Percentiles rank a stretch among this genome's conserved stretches.
These are phyloP conservation scores for Entrophospora sp. DNA, from an alignment of 192 early-diverging fungal species.

Conservation along the genomic window DNA sequence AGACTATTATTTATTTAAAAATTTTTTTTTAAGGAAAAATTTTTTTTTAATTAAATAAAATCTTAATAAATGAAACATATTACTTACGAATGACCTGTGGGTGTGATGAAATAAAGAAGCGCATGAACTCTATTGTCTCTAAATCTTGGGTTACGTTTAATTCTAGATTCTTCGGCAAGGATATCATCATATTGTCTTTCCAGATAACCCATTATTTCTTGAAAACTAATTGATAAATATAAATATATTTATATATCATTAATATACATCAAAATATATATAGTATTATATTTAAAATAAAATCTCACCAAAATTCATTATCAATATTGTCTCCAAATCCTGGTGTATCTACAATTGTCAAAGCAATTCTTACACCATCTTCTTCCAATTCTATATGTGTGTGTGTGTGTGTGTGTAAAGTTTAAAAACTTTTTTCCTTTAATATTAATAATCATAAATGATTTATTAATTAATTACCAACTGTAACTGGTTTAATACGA, in stretches of 20 bases:
- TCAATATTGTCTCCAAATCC: constrained; percentile 97
- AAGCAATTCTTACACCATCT: constrained; percentile 91
- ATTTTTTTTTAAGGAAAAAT: background rate
- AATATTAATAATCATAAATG: too few relatives aligned
- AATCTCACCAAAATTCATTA: constrained; percentile 86
- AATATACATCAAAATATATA: too few relatives aligned
- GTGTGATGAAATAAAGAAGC: constrained; percentile 95
- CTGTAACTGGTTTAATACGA: constrained; percentile 77
- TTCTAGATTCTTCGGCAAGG: constrained; percentile 78
- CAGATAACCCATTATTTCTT: constrained; percentile 87
- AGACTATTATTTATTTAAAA: constrained; percentile 38
- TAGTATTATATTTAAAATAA: too few relatives aligned
- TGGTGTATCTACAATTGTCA: constrained; percentile 96
- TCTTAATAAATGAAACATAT: background rate
- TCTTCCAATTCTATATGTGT: constrained; percentile 94
- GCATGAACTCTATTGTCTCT: constrained; percentile 91
- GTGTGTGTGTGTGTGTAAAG: too few relatives aligned
- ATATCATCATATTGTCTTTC: constrained; percentile 93
- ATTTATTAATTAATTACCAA: constrained; percentile 58
- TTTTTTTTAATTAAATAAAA: constrained; percentile 7
- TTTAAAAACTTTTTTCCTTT: too few relatives aligned
- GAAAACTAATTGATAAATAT: constrained; percentile 76
- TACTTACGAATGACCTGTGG: constrained; percentile 84
- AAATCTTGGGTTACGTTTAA: constrained; percentile 82
- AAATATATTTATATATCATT: too few relatives aligned